These are phyloP conservation scores for Croton setiger DNA, from an alignment of 441 rosid species.

Conservation along the genomic window DNA sequence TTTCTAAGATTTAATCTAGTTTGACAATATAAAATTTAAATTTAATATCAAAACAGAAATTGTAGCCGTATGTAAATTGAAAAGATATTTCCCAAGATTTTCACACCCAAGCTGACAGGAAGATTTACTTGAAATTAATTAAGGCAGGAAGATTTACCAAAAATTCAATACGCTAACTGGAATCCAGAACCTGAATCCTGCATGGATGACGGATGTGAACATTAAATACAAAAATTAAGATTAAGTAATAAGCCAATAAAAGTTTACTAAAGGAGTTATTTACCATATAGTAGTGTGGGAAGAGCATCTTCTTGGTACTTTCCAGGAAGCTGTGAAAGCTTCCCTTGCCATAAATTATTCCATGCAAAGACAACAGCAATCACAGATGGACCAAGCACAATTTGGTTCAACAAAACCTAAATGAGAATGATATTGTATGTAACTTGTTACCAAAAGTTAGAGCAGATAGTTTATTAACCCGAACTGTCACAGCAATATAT, in stretches of 20 bases:
- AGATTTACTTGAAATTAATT: not conserved
- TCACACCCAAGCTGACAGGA: not conserved
- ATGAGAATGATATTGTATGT: slow-evolving; percentile 11
- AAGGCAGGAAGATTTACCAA: slow-evolving; percentile 41
- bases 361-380: slow-evolving; percentile 86
- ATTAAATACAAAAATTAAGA: slow-evolving; percentile 11
- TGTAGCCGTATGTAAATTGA: not conserved
- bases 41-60: too few species aligned
- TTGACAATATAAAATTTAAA: too few species aligned
- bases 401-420: slow-evolving; percentile 82
- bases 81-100: slow-evolving; percentile 1
- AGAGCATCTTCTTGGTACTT: slow-evolving; percentile 81
- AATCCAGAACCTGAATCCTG: slow-evolving; percentile 95
- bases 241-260: slow-evolving; percentile 17
- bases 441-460: not conserved
- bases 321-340: slow-evolving; percentile 60
- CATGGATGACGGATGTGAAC: slow-evolving; percentile 22
- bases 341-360: slow-evolving; percentile 89
- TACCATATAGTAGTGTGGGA: slow-evolving; percentile 71
- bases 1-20: too few species aligned
- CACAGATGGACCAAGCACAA: slow-evolving; percentile 84
- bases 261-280: slow-evolving; percentile 19
- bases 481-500: too few species aligned
- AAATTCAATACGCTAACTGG: slow-evolving; percentile 86
- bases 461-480: too few species aligned